A percentile compares a stretch with the other conserved stretches of the same genome.
Evolutionary conservation across 2,329 filamentous ascomycete genomes (phyloP).

Genomic region (Penicillium sp.): DNA sequence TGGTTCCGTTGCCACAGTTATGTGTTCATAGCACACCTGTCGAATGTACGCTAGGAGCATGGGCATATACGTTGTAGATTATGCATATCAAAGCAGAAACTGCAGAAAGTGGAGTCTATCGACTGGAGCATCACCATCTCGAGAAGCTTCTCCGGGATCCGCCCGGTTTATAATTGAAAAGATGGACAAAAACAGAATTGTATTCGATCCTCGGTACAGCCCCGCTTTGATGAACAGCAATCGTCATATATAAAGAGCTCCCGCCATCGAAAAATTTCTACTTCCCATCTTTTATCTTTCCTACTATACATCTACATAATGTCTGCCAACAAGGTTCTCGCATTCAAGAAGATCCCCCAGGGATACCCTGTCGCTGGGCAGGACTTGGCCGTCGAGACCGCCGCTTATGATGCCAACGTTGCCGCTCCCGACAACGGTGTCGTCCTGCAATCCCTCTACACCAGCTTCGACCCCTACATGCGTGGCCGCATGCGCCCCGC

Average conservation of each 20-base stretch:
- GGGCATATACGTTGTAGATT: neutral
- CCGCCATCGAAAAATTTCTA: neutral
- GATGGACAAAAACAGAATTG: neutral
- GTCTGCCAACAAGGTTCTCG: slow-evolving; percentile 65
- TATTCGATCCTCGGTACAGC: slow-evolving; percentile 19
- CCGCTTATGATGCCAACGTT: slow-evolving; percentile 60
- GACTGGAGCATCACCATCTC: slow-evolving; percentile 17
- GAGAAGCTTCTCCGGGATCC: slow-evolving; percentile 27
- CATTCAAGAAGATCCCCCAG: slow-evolving; percentile 68
- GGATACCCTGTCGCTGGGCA: slow-evolving; percentile 68
- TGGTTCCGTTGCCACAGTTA: slow-evolving; percentile 7
- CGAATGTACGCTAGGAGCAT: neutral
- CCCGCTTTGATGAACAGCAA: slow-evolving; percentile 15
- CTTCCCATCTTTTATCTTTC: neutral
- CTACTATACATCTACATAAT: slow-evolving; percentile 20
- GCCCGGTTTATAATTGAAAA: slow-evolving; percentile 23
- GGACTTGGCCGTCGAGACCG: slow-evolving; percentile 65
- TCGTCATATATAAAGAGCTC: slow-evolving; percentile 11
- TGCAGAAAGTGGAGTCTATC: slow-evolving; percentile 16
- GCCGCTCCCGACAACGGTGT: slow-evolving; percentile 63
- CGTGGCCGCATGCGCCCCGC: slow-evolving; percentile 72
- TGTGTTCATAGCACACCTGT: neutral
- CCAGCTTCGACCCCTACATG: slow-evolving; percentile 81
- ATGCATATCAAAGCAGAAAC: neutral
- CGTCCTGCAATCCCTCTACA: slow-evolving; percentile 66